Evolutionary conservation across 208 protist species (phyloP).

Genomic region (Leishmania arabica): DNA sequence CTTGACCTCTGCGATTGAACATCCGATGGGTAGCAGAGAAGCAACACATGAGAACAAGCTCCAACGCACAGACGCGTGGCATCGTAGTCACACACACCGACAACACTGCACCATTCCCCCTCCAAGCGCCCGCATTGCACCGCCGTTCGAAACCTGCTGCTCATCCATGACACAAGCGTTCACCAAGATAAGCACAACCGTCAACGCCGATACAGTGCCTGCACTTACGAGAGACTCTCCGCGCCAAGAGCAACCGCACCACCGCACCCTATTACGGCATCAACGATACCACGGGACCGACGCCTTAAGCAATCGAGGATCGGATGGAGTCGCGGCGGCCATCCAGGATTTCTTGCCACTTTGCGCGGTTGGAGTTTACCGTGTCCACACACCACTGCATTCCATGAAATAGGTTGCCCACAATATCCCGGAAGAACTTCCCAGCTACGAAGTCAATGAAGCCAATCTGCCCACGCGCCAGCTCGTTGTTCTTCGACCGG

Average conservation of each 20-base stretch:
- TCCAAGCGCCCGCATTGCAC: neutral
- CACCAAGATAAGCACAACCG: neutral
- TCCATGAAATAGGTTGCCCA: slow-evolving; percentile 47
- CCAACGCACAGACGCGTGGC: neutral
- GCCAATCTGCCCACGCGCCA: slow-evolving; percentile 84
- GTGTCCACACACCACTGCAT: slow-evolving; percentile 88
- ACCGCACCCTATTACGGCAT: neutral
- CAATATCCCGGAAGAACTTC: slow-evolving; percentile 82
- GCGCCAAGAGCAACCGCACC: neutral
- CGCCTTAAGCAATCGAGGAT: neutral
- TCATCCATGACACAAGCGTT: neutral
- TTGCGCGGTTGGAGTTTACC: slow-evolving; percentile 52
- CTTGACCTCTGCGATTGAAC: neutral
- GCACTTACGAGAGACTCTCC: no score
- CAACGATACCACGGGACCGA: neutral
- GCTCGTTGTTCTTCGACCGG: slow-evolving; percentile 82
- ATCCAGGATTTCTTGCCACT: slow-evolving; percentile 76
- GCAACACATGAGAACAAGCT: neutral
- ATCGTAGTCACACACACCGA: neutral
- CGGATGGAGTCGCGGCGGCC: neutral
- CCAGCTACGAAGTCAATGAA: slow-evolving; percentile 88
- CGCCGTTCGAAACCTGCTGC: neutral
- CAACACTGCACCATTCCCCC: neutral
- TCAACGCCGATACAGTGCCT: neutral
- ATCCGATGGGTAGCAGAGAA: neutral